Conservation (phyloP, 257 asterid species). For the Nicotiana attenuata region DNA sequence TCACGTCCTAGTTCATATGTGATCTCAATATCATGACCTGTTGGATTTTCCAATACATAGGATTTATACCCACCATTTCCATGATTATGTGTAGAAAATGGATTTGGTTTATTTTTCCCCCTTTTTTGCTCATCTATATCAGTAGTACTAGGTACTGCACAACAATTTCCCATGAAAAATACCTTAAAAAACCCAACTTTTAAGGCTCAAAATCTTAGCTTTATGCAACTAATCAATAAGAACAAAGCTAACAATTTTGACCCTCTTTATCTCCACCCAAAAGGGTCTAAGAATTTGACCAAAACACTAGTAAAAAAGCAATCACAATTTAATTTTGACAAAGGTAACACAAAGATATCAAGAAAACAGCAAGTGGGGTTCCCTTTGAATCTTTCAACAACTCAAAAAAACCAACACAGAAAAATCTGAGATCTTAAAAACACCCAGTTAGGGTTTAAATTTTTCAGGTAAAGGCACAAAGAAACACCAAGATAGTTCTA, state of each 20-base stretch:
- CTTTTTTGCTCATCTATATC: conserved; percentile 17
- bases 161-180: conserved; percentile 46
- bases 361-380: background rate
- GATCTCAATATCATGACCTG: conserved; percentile 33
- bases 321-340: background rate
- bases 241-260: background rate
- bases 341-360: conserved; percentile 1
- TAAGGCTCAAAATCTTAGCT: background rate
- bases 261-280: background rate
- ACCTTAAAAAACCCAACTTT: background rate
- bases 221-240: background rate
- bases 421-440: background rate
- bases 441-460: conserved; percentile 1
- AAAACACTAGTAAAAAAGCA: background rate
- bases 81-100: conserved; percentile 17
- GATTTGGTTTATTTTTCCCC: conserved; percentile 24
- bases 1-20: conserved; percentile 45
- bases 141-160: conserved; percentile 37
- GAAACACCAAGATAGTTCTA: background rate
- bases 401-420: background rate
- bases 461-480: background rate
- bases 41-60: conserved; percentile 31
- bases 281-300: background rate
- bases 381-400: conserved; percentile 14
- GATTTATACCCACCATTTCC: conserved; percentile 30